Percentiles rank a stretch among this genome's conserved stretches.
phyloP scores from a whole-genome alignment of 2,329 filamentous ascomycete genomes.

The Aspergillus terreus region DNA sequence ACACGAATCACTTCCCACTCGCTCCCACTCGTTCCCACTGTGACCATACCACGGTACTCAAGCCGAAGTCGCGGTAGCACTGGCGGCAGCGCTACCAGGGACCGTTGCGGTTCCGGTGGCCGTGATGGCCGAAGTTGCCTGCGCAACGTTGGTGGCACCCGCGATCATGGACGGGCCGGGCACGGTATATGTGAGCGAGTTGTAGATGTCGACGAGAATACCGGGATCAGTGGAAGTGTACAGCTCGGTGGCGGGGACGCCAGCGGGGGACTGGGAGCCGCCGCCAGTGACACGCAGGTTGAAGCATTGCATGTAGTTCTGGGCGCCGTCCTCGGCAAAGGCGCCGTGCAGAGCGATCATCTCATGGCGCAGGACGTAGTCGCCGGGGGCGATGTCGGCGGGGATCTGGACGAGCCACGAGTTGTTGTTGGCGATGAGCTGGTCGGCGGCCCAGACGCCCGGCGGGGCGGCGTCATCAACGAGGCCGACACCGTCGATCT shows the following conservation, averaged over 20 bases:
- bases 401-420: conserved; percentile 3
- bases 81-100: background rate
- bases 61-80: background rate
- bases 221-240: conserved; percentile 1
- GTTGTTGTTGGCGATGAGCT: conserved; percentile 1
- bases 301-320: conserved; percentile 2
- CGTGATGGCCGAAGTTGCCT: conserved; percentile 1
- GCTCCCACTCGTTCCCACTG: background rate
- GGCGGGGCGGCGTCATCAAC: background rate
- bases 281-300: background rate
- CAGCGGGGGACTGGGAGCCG: background rate
- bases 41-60: background rate
- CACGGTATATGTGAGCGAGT: background rate
- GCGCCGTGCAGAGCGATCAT: conserved; percentile 1
- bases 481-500: background rate
- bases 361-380: conserved; percentile 1
- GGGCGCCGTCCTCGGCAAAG: background rate
- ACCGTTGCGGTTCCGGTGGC: background rate
- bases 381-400: background rate
- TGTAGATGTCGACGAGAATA: background rate
- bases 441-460: background rate
- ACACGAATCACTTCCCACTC: background rate
- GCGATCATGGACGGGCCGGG: background rate
- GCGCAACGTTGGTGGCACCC: background rate
- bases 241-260: background rate